Conservation (phyloP, 2,329 filamentous ascomycete genomes). For the Trichoderma aggressivum region DNA sequence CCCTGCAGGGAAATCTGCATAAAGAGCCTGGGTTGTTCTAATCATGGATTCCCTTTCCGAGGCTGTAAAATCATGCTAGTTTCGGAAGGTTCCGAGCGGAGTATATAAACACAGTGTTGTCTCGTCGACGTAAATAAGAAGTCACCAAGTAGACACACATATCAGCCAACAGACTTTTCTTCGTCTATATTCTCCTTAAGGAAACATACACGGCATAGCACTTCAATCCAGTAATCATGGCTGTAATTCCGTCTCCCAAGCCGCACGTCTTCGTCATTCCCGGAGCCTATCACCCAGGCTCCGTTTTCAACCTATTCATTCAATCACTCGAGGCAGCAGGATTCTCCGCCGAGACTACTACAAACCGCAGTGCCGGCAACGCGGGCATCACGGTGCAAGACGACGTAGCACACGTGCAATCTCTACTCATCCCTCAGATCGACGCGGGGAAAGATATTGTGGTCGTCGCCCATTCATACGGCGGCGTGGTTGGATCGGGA, state of each 20-base stretch:
- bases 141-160: not conserved
- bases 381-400: not conserved
- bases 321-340: not conserved
- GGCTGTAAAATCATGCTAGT: not conserved
- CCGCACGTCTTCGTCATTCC: not conserved
- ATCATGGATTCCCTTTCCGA: not conserved
- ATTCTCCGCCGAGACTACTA: not conserved
- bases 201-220: not conserved
- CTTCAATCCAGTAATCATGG: not conserved
- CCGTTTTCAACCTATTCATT: not conserved
- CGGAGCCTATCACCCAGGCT: not conserved
- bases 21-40: not conserved
- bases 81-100: not conserved
- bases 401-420: not conserved
- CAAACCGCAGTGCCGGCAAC: not conserved
- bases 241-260: not conserved
- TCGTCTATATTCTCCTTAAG: not conserved
- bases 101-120: not conserved
- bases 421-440: not conserved
- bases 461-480: not conserved
- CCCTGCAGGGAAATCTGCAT: not conserved
- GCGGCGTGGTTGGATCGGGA: not conserved
- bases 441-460: not conserved
- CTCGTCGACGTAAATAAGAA: not conserved
- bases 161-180: not conserved